phyloP scores from a whole-genome alignment of 139 green algal species.

The Deuterostichococcus epilithicus region DNA sequence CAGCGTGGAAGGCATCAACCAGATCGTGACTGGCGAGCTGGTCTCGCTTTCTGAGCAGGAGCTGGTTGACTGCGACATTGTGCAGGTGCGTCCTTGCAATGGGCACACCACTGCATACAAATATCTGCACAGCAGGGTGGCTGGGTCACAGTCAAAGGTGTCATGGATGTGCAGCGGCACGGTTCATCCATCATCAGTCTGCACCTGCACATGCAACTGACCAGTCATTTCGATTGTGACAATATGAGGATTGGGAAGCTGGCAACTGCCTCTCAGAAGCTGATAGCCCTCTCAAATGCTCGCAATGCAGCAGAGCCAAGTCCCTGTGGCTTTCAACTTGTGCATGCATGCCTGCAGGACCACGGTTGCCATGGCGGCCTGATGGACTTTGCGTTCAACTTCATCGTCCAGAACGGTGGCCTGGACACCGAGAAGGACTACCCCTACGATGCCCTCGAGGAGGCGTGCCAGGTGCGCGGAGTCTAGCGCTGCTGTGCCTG shows the following conservation, averaged over 20 bases:
- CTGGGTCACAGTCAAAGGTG: background rate
- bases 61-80: slow-evolving; percentile 87
- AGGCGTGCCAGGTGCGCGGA: slow-evolving; percentile 54
- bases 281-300: too few species aligned
- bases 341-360: slow-evolving; percentile 30
- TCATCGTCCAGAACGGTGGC: slow-evolving; percentile 81
- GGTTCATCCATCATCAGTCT: too few species aligned
- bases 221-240: too few species aligned
- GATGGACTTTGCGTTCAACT: slow-evolving; percentile 93
- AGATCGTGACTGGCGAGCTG: slow-evolving; percentile 77
- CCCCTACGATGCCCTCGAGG: slow-evolving; percentile 21
- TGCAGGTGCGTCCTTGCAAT: background rate
- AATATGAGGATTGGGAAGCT: too few species aligned
- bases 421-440: slow-evolving; percentile 90
- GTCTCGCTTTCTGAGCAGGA: slow-evolving; percentile 89
- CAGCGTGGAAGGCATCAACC: slow-evolving; percentile 86
- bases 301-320: slow-evolving; percentile 25
- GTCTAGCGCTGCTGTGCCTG: too few species aligned
- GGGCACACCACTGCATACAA: background rate
- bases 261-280: too few species aligned
- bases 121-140: background rate
- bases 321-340: background rate
- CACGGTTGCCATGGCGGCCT: slow-evolving; percentile 87
- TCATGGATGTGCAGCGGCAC: background rate
- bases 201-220: too few species aligned